A percentile compares a stretch with the other conserved stretches of the same genome.
These are phyloP conservation scores for Phaeosphaeriaceae sp. DNA, from an alignment of 2,329 filamentous ascomycete species.

Conservation along the genomic window DNA sequence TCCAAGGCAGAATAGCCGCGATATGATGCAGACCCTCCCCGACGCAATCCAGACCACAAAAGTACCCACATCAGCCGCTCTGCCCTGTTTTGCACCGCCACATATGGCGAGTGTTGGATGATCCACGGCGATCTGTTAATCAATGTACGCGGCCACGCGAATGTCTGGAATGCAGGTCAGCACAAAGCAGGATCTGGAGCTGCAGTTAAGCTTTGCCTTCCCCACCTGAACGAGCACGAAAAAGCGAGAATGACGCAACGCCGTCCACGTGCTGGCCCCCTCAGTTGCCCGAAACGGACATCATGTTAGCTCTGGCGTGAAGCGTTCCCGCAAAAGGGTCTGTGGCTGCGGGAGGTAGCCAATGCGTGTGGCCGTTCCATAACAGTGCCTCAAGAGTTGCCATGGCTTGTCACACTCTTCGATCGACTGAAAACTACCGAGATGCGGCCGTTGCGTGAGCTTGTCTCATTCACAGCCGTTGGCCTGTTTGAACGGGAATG, in stretches of 20 bases:
- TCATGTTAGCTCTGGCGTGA: conserved; percentile 13
- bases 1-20: conserved; percentile 8
- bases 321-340: conserved; percentile 8
- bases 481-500: conserved; percentile 12
- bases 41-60: conserved; percentile 21
- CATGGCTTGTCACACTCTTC: conserved; percentile 8
- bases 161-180: conserved; percentile 8
- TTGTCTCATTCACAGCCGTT: conserved; percentile 4
- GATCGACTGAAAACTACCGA: conserved; percentile 10
- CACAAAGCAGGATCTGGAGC: conserved; percentile 31
- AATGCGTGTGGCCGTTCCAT: conserved; percentile 21
- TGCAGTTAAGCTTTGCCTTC: conserved; percentile 32
- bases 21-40: conserved; percentile 10
- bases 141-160: conserved; percentile 7
- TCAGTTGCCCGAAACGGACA: conserved; percentile 14
- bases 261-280: conserved; percentile 23
- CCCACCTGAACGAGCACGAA: conserved; percentile 26
- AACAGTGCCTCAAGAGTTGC: conserved; percentile 10
- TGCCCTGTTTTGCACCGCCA: conserved; percentile 14
- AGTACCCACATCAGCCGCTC: conserved; percentile 10
- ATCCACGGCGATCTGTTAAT: conserved; percentile 13
- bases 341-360: conserved; percentile 21
- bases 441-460: conserved; percentile 7
- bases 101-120: conserved; percentile 21
- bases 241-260: conserved; percentile 36